Evolutionary conservation across 2,329 filamentous ascomycete genomes (phyloP), one percentile per base, ranked within the genome.

Genomic region (Trichoderma afroharzianum): DNA sequence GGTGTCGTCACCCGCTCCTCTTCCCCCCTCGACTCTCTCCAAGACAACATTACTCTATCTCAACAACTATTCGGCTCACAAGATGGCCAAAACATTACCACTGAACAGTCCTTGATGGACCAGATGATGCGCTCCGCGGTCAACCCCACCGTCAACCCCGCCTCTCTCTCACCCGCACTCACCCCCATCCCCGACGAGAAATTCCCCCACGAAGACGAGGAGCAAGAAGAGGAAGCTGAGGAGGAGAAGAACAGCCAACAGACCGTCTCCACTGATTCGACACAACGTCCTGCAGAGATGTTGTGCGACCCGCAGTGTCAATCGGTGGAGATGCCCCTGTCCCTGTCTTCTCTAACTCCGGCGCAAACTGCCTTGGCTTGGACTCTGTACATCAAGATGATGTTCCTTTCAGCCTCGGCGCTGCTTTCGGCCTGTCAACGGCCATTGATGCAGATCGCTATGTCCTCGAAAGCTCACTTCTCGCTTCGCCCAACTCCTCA

Each of bases 291-390:
- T 98, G 96, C 96, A 88, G 96, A 89, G 95, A 92, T 98, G 95
- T 98, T 98, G 96, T 98, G 92, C 82, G 96, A 97, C 96, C 96
- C 97, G 96, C 96, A 92, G 96, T 99, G 96, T 98, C 96, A 91
- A 95, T 95, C 90, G 92, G 89, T 85, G 87, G 88, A 88, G 83
- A 85, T 84, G 82, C 82, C 84, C 78, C 82, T 80, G 81, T 81
- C 82, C 80, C 79, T 75, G 80, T 79, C 78, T 77, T 84, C 82
- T 75, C 84, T 78, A 80, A 83, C 81, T 78, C 79, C 71, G 74
- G 78, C 74, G 74, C 77, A 74, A 73, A 80, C 79, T 79, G 79
- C 79, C 76, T 83, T 82, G 78, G 80, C 80, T 73, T 85, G 84
- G 78, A 80, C 79, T 79, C 85, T 87, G 76, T 86, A 88, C 79